Evolutionary conservation across 2,329 filamentous ascomycete genomes (phyloP).

Genomic region (Macroventuria anomochaeta): DNA sequence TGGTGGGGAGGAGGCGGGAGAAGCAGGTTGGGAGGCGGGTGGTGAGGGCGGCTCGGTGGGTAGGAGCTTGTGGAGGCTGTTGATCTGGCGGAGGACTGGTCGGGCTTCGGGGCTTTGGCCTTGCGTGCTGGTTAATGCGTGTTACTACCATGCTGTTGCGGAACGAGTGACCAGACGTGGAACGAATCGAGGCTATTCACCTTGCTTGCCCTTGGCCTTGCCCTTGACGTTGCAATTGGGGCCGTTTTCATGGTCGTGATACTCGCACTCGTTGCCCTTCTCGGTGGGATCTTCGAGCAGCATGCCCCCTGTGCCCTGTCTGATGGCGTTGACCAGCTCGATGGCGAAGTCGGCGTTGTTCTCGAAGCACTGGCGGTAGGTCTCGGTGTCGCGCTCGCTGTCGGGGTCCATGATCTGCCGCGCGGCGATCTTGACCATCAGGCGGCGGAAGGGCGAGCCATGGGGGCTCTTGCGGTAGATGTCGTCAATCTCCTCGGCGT

Average conservation of each 20-base stretch:
- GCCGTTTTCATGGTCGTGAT: constrained; percentile 59
- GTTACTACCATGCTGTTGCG: constrained; percentile 38
- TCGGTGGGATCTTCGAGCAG: constrained; percentile 61
- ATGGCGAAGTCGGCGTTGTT: constrained; percentile 60
- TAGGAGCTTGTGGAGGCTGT: constrained; percentile 36
- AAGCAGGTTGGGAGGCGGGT: constrained; percentile 35
- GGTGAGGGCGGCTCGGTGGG: constrained; percentile 42
- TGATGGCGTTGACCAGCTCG: constrained; percentile 61
- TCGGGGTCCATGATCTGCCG: constrained; percentile 64
- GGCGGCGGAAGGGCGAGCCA: constrained; percentile 56
- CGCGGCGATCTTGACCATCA: constrained; percentile 62
- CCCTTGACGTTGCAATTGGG: constrained; percentile 48
- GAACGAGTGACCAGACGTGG: constrained; percentile 18
- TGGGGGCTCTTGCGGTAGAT: constrained; percentile 57
- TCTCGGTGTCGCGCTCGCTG: constrained; percentile 56
- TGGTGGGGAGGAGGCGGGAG: constrained; percentile 35
- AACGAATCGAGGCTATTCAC: constrained; percentile 39
- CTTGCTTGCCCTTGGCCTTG: constrained; percentile 45
- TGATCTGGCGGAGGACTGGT: constrained; percentile 42
- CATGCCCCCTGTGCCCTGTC: constrained; percentile 56
- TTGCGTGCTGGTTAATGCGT: constrained; percentile 47
- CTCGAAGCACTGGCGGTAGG: constrained; percentile 59
- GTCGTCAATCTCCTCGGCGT: constrained; percentile 61
- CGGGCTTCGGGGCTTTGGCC: constrained; percentile 33
- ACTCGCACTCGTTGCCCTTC: constrained; percentile 53